Base-by-base conservation (phyloP, 805 yeast genomes). In the Saturnispora galanensis region DNA sequence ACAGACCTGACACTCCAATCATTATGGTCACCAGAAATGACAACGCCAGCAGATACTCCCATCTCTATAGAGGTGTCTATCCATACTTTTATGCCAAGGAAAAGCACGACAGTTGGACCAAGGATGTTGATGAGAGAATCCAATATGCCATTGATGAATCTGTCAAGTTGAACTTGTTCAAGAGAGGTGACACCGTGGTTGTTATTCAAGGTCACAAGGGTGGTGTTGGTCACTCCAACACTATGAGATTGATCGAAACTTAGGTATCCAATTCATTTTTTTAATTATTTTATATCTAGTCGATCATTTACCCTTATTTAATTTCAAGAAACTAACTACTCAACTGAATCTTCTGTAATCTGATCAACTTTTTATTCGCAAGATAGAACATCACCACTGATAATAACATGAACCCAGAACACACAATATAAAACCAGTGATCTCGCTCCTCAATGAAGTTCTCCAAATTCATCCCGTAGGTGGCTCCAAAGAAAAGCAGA, bases 201-300 rank as follows among this genome's bases (percentile, higher is more conserved):
- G 85, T 95, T 64, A 84, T 93, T 68, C 98, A 93, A 77, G 98
- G 98, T 68, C 93, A 95, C 90, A 85, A 95, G 64, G 84, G 90
- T 68, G 97, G 97, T 73, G 76, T 87, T 56, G 98, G 98, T 65
- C 96, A 93, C 82, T 86, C 98, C 64, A 93, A 93, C 84, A 93
- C 98, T 53, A 77, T 93, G 69, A 90, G 97, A 77, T 79, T 90
- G 39, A 45, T 50, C 41, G 38, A 41, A 41, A 43, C 50, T 32
- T 50, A 42, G 43, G 18, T 35, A n/a, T 36, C 11, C 12, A n/a
- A 11, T 37, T 12, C 16, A 8, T 26, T 9, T 28, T 28, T 26
- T 38, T n/a, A 17, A 5, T 31, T 9, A 39, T 39, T 31, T 39
- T 38, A 16, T 38, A 38, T 31, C 15, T 13, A 38, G 5, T n/a